Evolutionary conservation across 2,329 filamentous ascomycete species (phyloP).

Genomic region (Tolypocladium pustulatum): DNA sequence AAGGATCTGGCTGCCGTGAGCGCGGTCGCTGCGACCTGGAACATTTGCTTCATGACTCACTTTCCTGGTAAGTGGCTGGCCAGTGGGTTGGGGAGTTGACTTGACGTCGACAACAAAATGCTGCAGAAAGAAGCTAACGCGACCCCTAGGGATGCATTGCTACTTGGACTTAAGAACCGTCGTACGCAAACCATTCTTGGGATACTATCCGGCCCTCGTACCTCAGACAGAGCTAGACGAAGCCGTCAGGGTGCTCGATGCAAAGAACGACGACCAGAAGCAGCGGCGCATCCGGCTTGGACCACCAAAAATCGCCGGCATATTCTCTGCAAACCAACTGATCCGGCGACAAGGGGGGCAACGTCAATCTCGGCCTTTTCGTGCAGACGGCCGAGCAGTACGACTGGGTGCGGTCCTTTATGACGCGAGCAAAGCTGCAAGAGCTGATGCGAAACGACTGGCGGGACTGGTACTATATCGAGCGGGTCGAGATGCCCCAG

Average conservation of each 20-base stretch:
- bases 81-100: background rate
- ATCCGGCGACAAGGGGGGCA: slow-evolving; percentile 30
- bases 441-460: slow-evolving; percentile 24
- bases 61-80: slow-evolving; percentile 15
- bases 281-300: slow-evolving; percentile 6
- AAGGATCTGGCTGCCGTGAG: slow-evolving; percentile 14
- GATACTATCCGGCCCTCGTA: slow-evolving; percentile 13
- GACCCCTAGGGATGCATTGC: slow-evolving; percentile 24
- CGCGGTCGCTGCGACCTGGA: slow-evolving; percentile 18
- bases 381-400: slow-evolving; percentile 31
- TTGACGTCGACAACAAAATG: background rate
- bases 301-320: slow-evolving; percentile 9
- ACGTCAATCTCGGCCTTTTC: slow-evolving; percentile 35
- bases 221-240: slow-evolving; percentile 21
- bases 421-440: slow-evolving; percentile 27
- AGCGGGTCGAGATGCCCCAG: slow-evolving; percentile 34
- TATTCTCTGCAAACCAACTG: no score
- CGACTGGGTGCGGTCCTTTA: slow-evolving; percentile 30
- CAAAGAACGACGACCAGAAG: background rate
- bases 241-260: slow-evolving; percentile 9
- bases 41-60: slow-evolving; percentile 27
- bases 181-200: slow-evolving; percentile 14
- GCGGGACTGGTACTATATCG: slow-evolving; percentile 21
- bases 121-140: background rate
- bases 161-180: slow-evolving; percentile 30